Percentiles rank a stretch among this genome's conserved stretches.
These are phyloP conservation scores for Helicostylum pulchrum DNA, from an alignment of 192 early-diverging fungal species.

Conservation along the genomic window DNA sequence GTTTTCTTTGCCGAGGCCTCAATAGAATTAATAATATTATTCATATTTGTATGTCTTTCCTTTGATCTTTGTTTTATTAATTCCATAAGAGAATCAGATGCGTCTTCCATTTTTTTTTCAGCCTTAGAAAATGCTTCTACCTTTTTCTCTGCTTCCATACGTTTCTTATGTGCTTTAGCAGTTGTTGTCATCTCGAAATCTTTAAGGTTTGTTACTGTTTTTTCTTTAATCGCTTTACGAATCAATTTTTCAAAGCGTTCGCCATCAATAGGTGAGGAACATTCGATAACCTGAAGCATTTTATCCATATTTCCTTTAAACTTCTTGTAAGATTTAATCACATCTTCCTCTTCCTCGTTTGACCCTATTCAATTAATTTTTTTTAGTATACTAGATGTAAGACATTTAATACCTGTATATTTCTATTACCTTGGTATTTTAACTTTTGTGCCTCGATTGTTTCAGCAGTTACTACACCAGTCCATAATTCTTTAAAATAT, in stretches of 20 bases:
- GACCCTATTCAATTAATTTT: conserved; percentile 50
- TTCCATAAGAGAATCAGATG: conserved; percentile 43
- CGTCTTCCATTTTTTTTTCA: conserved; percentile 38
- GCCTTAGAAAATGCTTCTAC: conserved; percentile 9
- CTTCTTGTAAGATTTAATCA: conserved; percentile 61
- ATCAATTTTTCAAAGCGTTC: conserved; percentile 60
- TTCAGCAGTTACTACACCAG: conserved; percentile 64
- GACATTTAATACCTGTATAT: not conserved
- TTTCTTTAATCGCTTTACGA: conserved; percentile 58
- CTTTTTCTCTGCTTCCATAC: conserved; percentile 61
- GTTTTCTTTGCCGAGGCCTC: conserved; percentile 21
- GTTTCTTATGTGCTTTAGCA: conserved; percentile 42
- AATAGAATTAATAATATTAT: conserved; percentile 56
- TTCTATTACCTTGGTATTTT: conserved; percentile 59
- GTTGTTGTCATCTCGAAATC: conserved; percentile 53
- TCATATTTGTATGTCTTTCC: conserved; percentile 50
- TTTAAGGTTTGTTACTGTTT: conserved; percentile 48
- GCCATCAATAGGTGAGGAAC: conserved; percentile 63
- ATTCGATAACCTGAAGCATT: conserved; percentile 62
- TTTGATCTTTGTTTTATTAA: conserved; percentile 53
- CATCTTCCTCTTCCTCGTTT: conserved; percentile 68
- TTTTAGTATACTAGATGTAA: not conserved
- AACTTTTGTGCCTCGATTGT: conserved; percentile 71
- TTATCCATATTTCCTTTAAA: conserved; percentile 68
- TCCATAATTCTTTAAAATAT: conserved; percentile 78